These are phyloP conservation scores for Colletotrichum cuscutae DNA, from an alignment of 2,329 filamentous ascomycete genomes.

Conservation along the genomic window DNA sequence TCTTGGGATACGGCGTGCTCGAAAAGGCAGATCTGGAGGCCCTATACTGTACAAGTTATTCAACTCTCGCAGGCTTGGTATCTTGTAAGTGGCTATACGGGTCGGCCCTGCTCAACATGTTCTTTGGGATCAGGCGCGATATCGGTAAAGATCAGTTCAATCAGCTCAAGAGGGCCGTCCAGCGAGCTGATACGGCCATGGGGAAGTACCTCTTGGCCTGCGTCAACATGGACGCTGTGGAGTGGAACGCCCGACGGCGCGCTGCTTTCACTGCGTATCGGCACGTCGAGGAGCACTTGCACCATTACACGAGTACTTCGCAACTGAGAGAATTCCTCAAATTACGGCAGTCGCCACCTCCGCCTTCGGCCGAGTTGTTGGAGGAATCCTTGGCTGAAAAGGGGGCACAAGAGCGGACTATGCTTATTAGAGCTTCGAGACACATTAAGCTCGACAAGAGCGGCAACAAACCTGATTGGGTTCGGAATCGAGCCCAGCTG, in stretches of 20 bases:
- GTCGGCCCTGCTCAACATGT: neutral
- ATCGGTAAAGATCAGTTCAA: neutral
- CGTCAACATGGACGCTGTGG: neutral
- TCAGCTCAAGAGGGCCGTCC: neutral
- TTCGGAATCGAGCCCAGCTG: no score
- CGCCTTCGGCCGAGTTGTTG: neutral
- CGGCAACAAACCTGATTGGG: no score
- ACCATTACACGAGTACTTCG: neutral
- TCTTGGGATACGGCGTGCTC: neutral
- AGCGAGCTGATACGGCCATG: constrained; percentile 1
- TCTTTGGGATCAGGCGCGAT: neutral
- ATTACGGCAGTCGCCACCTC: neutral
- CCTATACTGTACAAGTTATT: neutral
- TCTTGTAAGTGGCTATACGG: neutral
- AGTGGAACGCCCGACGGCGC: neutral
- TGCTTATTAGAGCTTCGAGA: neutral
- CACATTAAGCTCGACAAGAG: no score
- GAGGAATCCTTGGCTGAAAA: neutral
- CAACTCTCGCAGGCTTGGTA: neutral
- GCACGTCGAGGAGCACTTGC: neutral
- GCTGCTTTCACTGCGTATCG: neutral
- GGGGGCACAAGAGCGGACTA: neutral
- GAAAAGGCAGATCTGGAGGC: neutral
- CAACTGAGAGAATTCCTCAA: neutral
- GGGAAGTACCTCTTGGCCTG: neutral